These are phyloP conservation scores for Colletotrichum chlorophyti DNA, from an alignment of 2,329 filamentous ascomycete species.

Conservation along the genomic window DNA sequence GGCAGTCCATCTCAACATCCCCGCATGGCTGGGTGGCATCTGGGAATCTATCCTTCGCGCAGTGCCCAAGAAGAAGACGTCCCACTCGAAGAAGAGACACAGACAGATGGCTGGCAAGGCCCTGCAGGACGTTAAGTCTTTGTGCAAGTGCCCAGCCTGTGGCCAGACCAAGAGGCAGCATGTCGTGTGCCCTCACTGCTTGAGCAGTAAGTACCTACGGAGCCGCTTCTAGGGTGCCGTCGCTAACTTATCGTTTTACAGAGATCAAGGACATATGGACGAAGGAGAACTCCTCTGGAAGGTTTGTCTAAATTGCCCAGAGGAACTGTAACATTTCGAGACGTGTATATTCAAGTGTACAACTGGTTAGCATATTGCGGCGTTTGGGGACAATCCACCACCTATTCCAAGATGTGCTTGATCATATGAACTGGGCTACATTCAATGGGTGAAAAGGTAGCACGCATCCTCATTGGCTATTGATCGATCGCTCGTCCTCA, in stretches of 20 bases:
- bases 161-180: conserved; percentile 89
- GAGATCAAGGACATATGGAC: conserved; percentile 55
- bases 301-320: conserved; percentile 35
- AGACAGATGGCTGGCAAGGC: conserved; percentile 96
- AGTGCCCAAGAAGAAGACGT: conserved; percentile 98
- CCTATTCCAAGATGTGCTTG: not conserved
- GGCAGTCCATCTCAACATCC: conserved; percentile 61
- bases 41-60: conserved; percentile 94
- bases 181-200: conserved; percentile 85
- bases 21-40: conserved; percentile 75
- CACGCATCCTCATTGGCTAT: too few species aligned
- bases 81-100: conserved; percentile 92
- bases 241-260: conserved; percentile 35
- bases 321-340: conserved; percentile 25
- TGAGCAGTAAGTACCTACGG: conserved; percentile 68
- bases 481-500: too few species aligned
- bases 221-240: not conserved
- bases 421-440: not conserved
- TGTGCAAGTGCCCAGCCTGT: conserved; percentile 91
- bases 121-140: conserved; percentile 83
- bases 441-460: too few species aligned
- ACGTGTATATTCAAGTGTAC: conserved; percentile 39
- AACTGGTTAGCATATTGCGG: conserved; percentile 25
- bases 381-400: conserved; percentile 27
- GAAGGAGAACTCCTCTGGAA: conserved; percentile 44